Base-by-base conservation (phyloP, 2,329 filamentous ascomycete species). In the Xylariaceae sp. region DNA sequence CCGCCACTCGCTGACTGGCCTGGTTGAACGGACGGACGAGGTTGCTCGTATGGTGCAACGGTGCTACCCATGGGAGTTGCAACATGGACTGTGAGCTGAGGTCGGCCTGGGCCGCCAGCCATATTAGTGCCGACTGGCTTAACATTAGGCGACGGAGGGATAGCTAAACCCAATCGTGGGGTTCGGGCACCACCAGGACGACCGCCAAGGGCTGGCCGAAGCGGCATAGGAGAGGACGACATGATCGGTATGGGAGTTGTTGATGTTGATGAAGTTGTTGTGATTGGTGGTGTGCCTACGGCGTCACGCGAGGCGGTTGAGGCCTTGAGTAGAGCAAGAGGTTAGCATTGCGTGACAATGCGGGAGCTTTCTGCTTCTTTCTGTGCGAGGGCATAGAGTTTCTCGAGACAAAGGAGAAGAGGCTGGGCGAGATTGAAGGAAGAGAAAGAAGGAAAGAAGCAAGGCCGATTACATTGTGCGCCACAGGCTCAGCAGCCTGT, bases 1-100 rank as follows among this genome's bases (percentile, higher is more conserved):
- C 89, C 88, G 16, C 88, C 89, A 61, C 87, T 88, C 7, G 89
- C 89, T 21, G 90, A 91, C 43, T 77, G 87, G 64, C 78, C 88
- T 70, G 74, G 85, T 71, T 74, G 85, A 71, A 70, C 81, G 71
- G 72, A 79, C 70, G 75, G 81, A 65, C 74, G 79, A 65, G 72
- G 82, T 73, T 83, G 86, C 75, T 86, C 89, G 69, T 92, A 88
- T 4, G 91, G 89, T 7, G 86, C 85, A 52, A 85, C 82, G 61
- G 87, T 87, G 71, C 87, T 91, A 57, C 92, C 92, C 88, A 92
- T 92, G 3, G 94, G 94, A 1, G 94, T 97, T 14, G 90, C 91
- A 17, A 97, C 82, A 68, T 91, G 89, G 41, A 97, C 81, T 57
- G 88, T 88, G n/a, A 90, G 85, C 21, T 86, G 78, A 21, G 91